phyloP scores from a whole-genome alignment of 2,329 filamentous ascomycete species.

The Fusarium lateritium region DNA sequence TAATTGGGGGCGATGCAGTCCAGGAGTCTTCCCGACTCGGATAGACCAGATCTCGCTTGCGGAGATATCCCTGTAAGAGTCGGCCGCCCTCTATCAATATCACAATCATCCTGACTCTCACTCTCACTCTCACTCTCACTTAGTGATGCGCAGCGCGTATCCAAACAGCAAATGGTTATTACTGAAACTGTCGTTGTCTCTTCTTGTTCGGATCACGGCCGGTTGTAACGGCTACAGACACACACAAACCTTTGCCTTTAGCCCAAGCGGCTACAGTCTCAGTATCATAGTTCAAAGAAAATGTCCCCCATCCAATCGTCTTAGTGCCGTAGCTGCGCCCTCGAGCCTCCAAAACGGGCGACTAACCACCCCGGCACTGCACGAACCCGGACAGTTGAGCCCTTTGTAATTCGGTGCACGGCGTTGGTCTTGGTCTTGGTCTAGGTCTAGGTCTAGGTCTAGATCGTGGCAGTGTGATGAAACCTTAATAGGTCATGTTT shows the following conservation, averaged over 20 bases:
- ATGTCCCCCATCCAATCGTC: conserved; percentile 12
- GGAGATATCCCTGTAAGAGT: conserved; percentile 29
- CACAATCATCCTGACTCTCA: not conserved
- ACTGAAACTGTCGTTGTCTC: conserved; percentile 16
- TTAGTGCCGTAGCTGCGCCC: not conserved
- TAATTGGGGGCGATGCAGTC: conserved; percentile 3
- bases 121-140: not conserved
- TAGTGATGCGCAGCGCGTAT: conserved; percentile 13
- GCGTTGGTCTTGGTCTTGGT: conserved; percentile 1
- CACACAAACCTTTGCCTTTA: no score
- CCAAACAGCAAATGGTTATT: not conserved
- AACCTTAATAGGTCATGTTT: conserved; percentile 32
- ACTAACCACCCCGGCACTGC: conserved; percentile 10
- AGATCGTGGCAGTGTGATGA: conserved; percentile 32
- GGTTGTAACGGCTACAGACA: conserved; percentile 7
- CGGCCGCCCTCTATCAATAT: conserved; percentile 35
- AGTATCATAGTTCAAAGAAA: not conserved
- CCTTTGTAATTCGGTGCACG: not conserved
- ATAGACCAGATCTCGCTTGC: conserved; percentile 24
- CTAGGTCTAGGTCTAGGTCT: conserved; percentile 16
- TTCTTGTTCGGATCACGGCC: conserved; percentile 7
- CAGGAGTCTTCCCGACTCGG: conserved; percentile 8
- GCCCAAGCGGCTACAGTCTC: conserved; percentile 10
- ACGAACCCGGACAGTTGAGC: conserved; percentile 8
- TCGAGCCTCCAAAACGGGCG: not conserved